Evolutionary conservation across 768 basidiomycete species (phyloP).

Genomic region (Filobasidium wieringae): DNA sequence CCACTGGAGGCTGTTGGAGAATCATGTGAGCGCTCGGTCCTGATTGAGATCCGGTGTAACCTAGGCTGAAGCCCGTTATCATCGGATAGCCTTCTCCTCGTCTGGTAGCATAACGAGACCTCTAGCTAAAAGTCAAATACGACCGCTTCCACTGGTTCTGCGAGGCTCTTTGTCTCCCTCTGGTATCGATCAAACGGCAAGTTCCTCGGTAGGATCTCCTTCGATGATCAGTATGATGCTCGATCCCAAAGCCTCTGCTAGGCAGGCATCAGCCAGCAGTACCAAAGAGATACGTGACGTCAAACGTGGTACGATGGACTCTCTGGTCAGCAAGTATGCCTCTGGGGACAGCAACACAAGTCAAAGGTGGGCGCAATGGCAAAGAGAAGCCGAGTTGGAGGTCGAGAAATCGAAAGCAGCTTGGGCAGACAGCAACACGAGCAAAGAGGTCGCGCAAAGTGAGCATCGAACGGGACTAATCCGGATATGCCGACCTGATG

Average conservation of each 20-base stretch:
- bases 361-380: not conserved
- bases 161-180: no score
- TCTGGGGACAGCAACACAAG: not conserved
- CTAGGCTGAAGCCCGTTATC: no score
- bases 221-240: constrained; percentile 7
- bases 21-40: not conserved
- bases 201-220: no score
- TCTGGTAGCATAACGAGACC: not conserved
- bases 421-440: constrained; percentile 7
- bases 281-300: not conserved
- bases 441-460: not conserved
- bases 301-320: not conserved
- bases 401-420: not conserved
- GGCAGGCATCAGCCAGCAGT: not conserved
- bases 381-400: constrained; percentile 2
- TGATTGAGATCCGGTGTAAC: no score
- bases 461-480: not conserved
- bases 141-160: not conserved
- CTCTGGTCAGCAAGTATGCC: not conserved
- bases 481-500: not conserved
- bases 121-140: not conserved
- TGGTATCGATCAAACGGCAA: no score
- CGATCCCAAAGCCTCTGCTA: not conserved
- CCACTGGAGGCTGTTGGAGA: not conserved
- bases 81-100: not conserved